A percentile compares a stretch with the other conserved stretches of the same genome.
Conservation (phyloP, 1,284 basidiomycete genomes). For the Sporisorium scitamineum region DNA sequence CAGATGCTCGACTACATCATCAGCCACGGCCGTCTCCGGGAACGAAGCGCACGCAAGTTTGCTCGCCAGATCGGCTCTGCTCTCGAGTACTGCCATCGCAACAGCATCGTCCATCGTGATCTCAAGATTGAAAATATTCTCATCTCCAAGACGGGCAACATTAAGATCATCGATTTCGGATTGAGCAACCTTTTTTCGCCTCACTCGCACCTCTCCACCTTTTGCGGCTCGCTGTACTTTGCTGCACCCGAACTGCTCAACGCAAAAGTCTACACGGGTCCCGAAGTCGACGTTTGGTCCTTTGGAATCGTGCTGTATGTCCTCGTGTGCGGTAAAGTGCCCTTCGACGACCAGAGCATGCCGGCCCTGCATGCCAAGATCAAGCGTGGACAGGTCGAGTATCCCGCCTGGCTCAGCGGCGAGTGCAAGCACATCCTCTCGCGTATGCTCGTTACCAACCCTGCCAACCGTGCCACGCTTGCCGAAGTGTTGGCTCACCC, state of each 20-base stretch:
- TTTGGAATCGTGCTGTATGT: constrained; percentile 98
- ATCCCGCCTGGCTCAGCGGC: constrained; percentile 94
- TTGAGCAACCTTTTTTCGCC: constrained; percentile 97
- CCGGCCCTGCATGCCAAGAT: constrained; percentile 98
- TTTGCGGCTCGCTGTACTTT: constrained; percentile 97
- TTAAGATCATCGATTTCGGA: constrained; percentile 99
- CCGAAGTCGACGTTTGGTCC: constrained; percentile 98
- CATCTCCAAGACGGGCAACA: constrained; percentile 97
- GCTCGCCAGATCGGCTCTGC: constrained; percentile 96
- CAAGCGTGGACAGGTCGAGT: constrained; percentile 95
- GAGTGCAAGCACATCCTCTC: constrained; percentile 95
- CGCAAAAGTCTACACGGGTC: constrained; percentile 94
- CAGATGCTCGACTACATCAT: constrained; percentile 99
- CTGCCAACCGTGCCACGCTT: constrained; percentile 83
- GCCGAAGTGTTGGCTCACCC: constrained; percentile 89
- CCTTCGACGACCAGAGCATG: constrained; percentile 99
- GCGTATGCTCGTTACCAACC: constrained; percentile 95
- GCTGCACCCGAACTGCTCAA: constrained; percentile 96
- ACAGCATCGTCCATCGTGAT: constrained; percentile 97
- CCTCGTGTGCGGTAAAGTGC: constrained; percentile 96
- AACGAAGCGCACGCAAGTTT: constrained; percentile 95
- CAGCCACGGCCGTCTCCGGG: constrained; percentile 93
- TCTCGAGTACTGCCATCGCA: constrained; percentile 95
- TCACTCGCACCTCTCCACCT: constrained; percentile 84
- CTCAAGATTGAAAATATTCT: constrained; percentile 99